Evolutionary conservation across 1,139 yeast genomes (phyloP), one percentile per base, ranked within the genome.

Genomic region (Suhomyces bribrorum): DNA sequence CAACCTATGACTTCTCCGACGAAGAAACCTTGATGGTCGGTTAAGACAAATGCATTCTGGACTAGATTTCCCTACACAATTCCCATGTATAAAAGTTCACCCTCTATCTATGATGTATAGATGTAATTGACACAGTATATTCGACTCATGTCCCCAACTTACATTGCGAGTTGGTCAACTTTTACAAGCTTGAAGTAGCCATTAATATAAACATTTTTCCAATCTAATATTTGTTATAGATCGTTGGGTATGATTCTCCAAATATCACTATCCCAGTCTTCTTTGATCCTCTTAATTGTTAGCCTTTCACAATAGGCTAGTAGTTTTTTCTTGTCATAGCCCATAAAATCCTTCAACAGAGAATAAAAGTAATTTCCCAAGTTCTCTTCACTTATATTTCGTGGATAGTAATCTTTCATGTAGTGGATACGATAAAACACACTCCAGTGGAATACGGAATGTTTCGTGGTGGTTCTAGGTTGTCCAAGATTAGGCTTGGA

Each of bases 1-100:
- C 99, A 58, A 77, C 79, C 56, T 94, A 94, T 66, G 88, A 82
- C 57, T 86, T 94, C 65, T 67, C 81, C 49, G 86, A 80, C 50
- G 87, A 79, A 43, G 87, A 81, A 61, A 83, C 86, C 53, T 84
- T 87, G 67, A 69, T 92, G 56, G 81, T 89, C 61, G 92, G 77
- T 69, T 72, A 68, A 58, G 30, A 29, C 14, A 15, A 29, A 29
- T 32, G 36, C 40, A 37, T 37, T 23, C 24, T 12, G 35, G 31
- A 35, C 33, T 34, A 34, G 30, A 31, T 22, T 13, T 29, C 33
- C 26, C 26, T 13, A 29, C 15, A 25, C 34, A 17, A 32, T 26
- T 22, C 40, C 39, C 44, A 40, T 40, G 44, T 40, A 40, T 34
- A 40, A 40, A 40, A 39, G 40, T 34, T 40, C 40, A 40, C 22